phyloP scores from a whole-genome alignment of 495 filamentous ascomycete genomes.

The Opeltia flavorubescens region DNA sequence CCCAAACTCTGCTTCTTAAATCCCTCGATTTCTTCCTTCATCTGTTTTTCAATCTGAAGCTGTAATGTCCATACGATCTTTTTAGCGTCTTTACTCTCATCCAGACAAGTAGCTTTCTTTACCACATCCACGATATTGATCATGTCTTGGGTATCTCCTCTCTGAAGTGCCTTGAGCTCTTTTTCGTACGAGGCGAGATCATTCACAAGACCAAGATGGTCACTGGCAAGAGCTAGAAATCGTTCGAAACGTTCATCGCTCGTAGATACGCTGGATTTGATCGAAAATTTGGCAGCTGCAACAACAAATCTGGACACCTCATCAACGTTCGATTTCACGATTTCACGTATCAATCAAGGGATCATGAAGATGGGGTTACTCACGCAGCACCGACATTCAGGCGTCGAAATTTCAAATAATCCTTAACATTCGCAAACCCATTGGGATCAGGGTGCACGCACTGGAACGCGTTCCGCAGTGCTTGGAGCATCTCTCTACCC shows the following conservation, averaged over 20 bases:
- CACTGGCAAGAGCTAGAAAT: background rate
- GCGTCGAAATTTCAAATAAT: slow-evolving; percentile 5
- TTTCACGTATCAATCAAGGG: too few species aligned
- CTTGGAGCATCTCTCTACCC: slow-evolving; percentile 2
- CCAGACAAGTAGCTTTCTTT: background rate
- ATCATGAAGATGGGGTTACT: too few species aligned
- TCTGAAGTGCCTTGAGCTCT: background rate
- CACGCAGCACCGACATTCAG: background rate
- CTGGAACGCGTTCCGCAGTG: background rate
- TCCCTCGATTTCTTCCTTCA: slow-evolving; percentile 1
- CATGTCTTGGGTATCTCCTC: background rate
- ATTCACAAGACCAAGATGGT: slow-evolving; percentile 7
- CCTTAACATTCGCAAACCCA: background rate
- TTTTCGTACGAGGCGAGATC: slow-evolving; percentile 10
- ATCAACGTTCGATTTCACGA: too few species aligned
- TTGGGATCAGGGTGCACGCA: background rate
- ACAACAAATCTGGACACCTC: background rate
- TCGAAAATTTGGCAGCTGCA: slow-evolving; percentile 3
- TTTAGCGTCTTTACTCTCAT: slow-evolving; percentile 1
- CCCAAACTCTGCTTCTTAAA: background rate
- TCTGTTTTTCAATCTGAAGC: slow-evolving; percentile 3
- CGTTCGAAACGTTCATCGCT: background rate
- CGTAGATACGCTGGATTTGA: background rate
- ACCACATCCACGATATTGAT: slow-evolving; percentile 9
- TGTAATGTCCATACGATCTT: background rate